Evolutionary conservation across 2,329 filamentous ascomycete genomes (phyloP), one percentile per base, ranked within the genome.

Genomic region (Phoma sp.): DNA sequence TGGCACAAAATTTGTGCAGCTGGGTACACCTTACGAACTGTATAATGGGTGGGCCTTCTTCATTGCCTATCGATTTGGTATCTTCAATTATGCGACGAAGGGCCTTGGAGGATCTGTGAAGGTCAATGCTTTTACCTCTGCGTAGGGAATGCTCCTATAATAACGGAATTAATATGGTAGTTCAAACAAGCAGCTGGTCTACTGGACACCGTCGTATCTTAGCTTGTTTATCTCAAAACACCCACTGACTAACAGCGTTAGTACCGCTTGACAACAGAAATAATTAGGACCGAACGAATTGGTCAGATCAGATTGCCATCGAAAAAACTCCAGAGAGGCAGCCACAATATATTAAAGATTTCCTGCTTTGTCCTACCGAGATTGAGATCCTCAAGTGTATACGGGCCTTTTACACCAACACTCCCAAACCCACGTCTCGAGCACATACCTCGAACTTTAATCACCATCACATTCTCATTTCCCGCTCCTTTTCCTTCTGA

Each of bases 11-110:
- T 72, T 69, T 34, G 54, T 53, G 11, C 33, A 47, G 26, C 38
- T 71, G 3, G 69, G 67, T 1, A 42, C 26, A 5, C 40, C 56
- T 5, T 64, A 64, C 30, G 45, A 46, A 11, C 57, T 72, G 48
- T 64, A 64, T 12, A 64, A 55, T 7, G 59, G 56, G 10, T 68
- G 61, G 60, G 54, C 42, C 21, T 71, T 57, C 40, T 71, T 71
- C 42, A 56, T 68, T 12, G 67, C 67, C 5, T 73, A 67, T 46
- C 54, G 68, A n/a, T 71, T 61, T 55, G 69, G 60, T 7, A 63
- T 72, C 11, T 66, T 71, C 51, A 72, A 71, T 32, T 68, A 61
- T 48, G 68, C 69, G 5, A 67, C 68, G 1, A 52, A 60, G 26
- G 53, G 50, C 9, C 33, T 64, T 10, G 68, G 65, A 3, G 68